These are phyloP conservation scores for Peribolospora kevripleyi DNA, from an alignment of 768 basidiomycete genomes.

Conservation along the genomic window DNA sequence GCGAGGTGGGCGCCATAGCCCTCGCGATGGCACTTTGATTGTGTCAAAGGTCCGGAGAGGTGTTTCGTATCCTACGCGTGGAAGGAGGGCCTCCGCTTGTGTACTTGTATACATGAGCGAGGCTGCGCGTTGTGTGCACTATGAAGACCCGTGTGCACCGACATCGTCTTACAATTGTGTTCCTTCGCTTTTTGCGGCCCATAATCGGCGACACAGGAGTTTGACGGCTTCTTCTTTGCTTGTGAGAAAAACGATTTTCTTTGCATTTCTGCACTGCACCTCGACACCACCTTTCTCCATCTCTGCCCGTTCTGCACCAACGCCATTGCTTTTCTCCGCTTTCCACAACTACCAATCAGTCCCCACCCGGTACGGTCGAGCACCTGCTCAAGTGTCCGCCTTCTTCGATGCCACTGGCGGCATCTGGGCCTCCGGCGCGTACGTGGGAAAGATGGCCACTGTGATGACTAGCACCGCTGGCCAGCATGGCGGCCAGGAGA, in stretches of 20 bases:
- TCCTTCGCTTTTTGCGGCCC: too few species aligned
- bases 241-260: conserved; percentile 4
- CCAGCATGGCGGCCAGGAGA: too few species aligned
- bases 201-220: conserved; percentile 16
- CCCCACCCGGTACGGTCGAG: conserved; percentile 55
- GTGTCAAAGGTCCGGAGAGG: too few species aligned
- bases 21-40: too few species aligned
- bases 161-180: too few species aligned
- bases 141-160: too few species aligned
- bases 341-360: conserved; percentile 14
- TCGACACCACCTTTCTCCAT: background rate
- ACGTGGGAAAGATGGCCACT: conserved; percentile 35
- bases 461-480: background rate
- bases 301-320: background rate
- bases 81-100: too few species aligned
- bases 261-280: background rate
- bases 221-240: conserved; percentile 53
- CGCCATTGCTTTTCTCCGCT: background rate
- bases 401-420: conserved; percentile 53
- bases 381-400: conserved; percentile 38
- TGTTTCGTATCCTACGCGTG: too few species aligned
- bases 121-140: too few species aligned
- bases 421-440: conserved; percentile 33
- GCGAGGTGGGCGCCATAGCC: too few species aligned
- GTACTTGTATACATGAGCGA: too few species aligned